Evolutionary conservation across 1,139 yeast genomes (phyloP).

Genomic region (Kodamaea anthophila): DNA sequence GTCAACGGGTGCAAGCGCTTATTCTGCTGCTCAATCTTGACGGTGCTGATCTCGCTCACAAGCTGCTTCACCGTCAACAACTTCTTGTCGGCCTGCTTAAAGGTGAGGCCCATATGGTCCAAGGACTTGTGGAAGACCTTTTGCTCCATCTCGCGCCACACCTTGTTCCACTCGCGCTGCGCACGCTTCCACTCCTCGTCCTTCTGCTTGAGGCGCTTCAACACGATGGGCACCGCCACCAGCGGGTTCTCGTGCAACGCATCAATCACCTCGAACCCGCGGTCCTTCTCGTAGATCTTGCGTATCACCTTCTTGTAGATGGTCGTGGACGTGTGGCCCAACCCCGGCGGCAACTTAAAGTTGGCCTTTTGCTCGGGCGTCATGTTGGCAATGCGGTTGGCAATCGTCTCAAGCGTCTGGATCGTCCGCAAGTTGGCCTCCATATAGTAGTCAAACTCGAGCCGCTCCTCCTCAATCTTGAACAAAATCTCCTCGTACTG

Average conservation of each 20-base stretch:
- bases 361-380: constrained; percentile 78
- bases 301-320: constrained; percentile 90
- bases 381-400: constrained; percentile 92
- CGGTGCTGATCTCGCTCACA: constrained; percentile 86
- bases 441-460: constrained; percentile 92
- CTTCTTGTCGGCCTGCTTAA: constrained; percentile 94
- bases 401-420: constrained; percentile 91
- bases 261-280: constrained; percentile 93
- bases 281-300: constrained; percentile 87
- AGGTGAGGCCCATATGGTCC: constrained; percentile 92
- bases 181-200: constrained; percentile 99
- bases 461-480: constrained; percentile 95
- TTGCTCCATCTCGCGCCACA: constrained; percentile 98
- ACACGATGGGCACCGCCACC: constrained; percentile 87
- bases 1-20: constrained; percentile 80
- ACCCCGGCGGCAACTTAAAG: constrained; percentile 85
- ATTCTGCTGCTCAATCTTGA: constrained; percentile 78
- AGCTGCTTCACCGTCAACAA: constrained; percentile 83
- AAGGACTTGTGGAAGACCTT: constrained; percentile 88
- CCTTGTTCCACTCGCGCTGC: constrained; percentile 98
- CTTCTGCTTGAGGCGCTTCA: constrained; percentile 88
- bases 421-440: constrained; percentile 93
- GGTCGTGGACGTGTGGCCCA: constrained; percentile 86
- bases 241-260: constrained; percentile 94
- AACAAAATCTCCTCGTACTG: constrained; percentile 94